Evolutionary conservation across 2,329 filamentous ascomycete species (phyloP).

Genomic region (Fusarium proliferatum): DNA sequence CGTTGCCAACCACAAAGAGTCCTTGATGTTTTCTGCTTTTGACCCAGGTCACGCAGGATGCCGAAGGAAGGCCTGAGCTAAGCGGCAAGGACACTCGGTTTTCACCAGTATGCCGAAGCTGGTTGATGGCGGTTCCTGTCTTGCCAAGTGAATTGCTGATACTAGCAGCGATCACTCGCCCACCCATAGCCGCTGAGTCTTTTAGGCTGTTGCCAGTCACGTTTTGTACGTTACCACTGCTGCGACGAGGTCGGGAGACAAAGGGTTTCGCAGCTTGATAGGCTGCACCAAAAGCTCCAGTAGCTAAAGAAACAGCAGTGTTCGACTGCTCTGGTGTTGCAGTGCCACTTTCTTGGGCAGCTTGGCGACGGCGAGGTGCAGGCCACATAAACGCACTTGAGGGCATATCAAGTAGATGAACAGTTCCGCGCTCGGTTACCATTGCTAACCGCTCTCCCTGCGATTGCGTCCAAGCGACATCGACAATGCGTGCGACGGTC

Average conservation of each 20-base stretch:
- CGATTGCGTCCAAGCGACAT: constrained; percentile 87
- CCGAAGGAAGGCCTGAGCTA: constrained; percentile 63
- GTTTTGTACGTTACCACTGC: constrained; percentile 52
- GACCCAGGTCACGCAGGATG: constrained; percentile 73
- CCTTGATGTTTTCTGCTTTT: constrained; percentile 70
- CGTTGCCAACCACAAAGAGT: constrained; percentile 73
- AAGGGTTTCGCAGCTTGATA: constrained; percentile 74
- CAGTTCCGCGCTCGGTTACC: constrained; percentile 93
- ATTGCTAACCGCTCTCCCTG: constrained; percentile 86
- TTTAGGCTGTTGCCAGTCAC: constrained; percentile 60
- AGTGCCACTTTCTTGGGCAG: constrained; percentile 56
- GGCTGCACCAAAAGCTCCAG: constrained; percentile 76
- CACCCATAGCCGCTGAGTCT: constrained; percentile 74
- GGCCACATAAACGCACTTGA: constrained; percentile 88
- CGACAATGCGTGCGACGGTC: constrained; percentile 90
- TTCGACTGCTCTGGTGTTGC: constrained; percentile 61
- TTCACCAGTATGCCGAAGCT: constrained; percentile 79
- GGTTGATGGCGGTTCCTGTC: constrained; percentile 75
- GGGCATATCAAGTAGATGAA: constrained; percentile 91
- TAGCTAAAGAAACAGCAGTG: constrained; percentile 75
- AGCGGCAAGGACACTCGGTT: constrained; percentile 77
- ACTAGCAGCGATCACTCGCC: constrained; percentile 77
- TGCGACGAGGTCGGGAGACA: constrained; percentile 65
- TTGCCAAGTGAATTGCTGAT: constrained; percentile 80
- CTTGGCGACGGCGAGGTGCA: constrained; percentile 69